Conservation (phyloP, 495 filamentous ascomycete genomes). For the Talaromyces wortmannii region DNA sequence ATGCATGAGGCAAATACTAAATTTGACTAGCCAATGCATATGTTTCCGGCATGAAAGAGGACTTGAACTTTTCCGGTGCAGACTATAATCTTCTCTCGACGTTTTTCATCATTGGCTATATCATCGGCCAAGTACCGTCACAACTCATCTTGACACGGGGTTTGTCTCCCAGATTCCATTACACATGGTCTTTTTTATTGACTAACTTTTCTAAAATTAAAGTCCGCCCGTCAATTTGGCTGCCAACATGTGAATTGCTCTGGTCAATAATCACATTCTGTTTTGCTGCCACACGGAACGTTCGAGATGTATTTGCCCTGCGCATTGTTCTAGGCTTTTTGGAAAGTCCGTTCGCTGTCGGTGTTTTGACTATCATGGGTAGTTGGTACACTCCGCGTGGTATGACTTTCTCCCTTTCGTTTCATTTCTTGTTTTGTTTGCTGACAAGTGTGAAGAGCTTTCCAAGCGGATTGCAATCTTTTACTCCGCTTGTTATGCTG, state of each 20-base stretch:
- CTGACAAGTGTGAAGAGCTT: slow-evolving; percentile 13
- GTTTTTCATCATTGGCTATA: slow-evolving; percentile 48
- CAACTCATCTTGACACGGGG: slow-evolving; percentile 38
- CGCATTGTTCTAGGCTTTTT: slow-evolving; percentile 6
- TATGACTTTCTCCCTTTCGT: background rate
- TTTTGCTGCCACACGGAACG: slow-evolving; percentile 16
- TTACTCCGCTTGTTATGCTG: slow-evolving; percentile 29
- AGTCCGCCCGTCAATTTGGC: slow-evolving; percentile 18
- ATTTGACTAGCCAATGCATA: slow-evolving; percentile 24
- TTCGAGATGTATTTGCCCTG: slow-evolving; percentile 23
- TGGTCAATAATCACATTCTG: slow-evolving; percentile 32
- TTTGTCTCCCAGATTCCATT: background rate
- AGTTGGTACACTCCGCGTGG: slow-evolving; percentile 6
- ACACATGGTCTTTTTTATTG: background rate
- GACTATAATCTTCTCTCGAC: slow-evolving; percentile 32
- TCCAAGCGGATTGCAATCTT: slow-evolving; percentile 40
- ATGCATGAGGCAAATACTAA: background rate
- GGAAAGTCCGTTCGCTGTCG: slow-evolving; percentile 1
- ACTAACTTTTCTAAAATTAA: background rate
- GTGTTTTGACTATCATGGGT: slow-evolving; percentile 5
- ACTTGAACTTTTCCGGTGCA: slow-evolving; percentile 40
- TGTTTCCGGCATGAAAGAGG: slow-evolving; percentile 51
- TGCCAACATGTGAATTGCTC: slow-evolving; percentile 28
- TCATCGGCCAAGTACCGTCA: slow-evolving; percentile 49
- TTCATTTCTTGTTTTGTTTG: background rate